phyloP scores from a whole-genome alignment of 371 early-diverging fungal species.

The Syncephalastrum sp. region DNA sequence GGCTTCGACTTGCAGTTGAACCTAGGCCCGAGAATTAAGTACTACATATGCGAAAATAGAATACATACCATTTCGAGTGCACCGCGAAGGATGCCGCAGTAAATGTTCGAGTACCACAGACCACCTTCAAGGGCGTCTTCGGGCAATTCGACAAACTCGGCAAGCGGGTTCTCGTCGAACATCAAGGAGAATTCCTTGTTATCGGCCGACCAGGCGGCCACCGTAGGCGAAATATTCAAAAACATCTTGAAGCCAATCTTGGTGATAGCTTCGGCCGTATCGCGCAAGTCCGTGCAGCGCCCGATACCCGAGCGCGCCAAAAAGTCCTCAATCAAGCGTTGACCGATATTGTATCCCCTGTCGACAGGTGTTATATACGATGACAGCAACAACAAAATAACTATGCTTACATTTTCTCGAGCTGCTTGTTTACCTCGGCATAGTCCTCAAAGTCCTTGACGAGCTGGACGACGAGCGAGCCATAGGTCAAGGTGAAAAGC shows the following conservation, averaged over 20 bases:
- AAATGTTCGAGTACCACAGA: constrained; percentile 94
- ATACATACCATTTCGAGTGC: constrained; percentile 88
- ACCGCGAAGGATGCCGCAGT: constrained; percentile 93
- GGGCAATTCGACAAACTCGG: constrained; percentile 88
- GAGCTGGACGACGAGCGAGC: constrained; percentile 93
- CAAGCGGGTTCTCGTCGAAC: constrained; percentile 93
- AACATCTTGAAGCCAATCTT: constrained; percentile 97
- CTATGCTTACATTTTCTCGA: constrained; percentile 87
- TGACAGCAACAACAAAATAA: background rate
- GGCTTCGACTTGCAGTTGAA: constrained; percentile 90
- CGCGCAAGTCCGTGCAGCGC: constrained; percentile 87
- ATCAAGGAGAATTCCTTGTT: constrained; percentile 85
- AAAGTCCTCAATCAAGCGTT: constrained; percentile 94
- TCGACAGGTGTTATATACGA: background rate
- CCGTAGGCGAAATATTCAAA: constrained; percentile 83
- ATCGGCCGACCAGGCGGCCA: constrained; percentile 82
- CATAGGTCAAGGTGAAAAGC: constrained; percentile 97
- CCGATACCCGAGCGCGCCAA: constrained; percentile 81
- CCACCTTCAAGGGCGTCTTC: constrained; percentile 78
- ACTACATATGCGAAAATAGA: background rate
- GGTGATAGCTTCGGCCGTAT: constrained; percentile 90
- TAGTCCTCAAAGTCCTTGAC: constrained; percentile 95
- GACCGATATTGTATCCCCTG: constrained; percentile 98
- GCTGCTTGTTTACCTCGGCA: constrained; percentile 88
- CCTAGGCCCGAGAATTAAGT: constrained; percentile 26